A percentile compares a stretch with the other conserved stretches of the same genome.
phyloP scores from a whole-genome alignment of 1,284 basidiomycete genomes.

The Cystobasidium slooffiae region DNA sequence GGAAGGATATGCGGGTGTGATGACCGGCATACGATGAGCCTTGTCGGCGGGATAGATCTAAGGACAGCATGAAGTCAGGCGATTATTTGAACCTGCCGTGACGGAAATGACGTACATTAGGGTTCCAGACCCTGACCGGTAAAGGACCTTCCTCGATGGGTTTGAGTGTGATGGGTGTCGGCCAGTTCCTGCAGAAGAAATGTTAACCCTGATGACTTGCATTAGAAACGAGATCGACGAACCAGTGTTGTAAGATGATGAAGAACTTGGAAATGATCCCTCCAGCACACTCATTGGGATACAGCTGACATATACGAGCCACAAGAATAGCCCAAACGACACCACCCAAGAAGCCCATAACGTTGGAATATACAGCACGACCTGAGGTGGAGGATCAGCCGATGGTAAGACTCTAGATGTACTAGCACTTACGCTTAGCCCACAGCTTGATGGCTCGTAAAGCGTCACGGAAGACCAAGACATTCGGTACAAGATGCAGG shows the following conservation, averaged over 20 bases:
- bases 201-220: neutral
- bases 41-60: constrained; percentile 91
- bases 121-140: constrained; percentile 97
- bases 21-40: constrained; percentile 98
- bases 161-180: constrained; percentile 93
- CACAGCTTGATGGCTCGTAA: constrained; percentile 96
- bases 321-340: constrained; percentile 99
- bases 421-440: constrained; percentile 79
- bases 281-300: constrained; percentile 91
- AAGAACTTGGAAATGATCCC: constrained; percentile 82
- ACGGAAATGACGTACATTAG: constrained; percentile 66
- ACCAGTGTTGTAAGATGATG: constrained; percentile 50
- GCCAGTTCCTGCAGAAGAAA: constrained; percentile 76
- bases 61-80: neutral
- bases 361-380: constrained; percentile 96
- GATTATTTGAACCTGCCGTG: neutral
- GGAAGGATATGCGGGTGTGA: constrained; percentile 98
- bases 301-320: constrained; percentile 97
- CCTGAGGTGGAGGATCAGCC: constrained; percentile 61
- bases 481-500: constrained; percentile 90
- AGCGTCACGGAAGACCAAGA: constrained; percentile 90
- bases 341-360: constrained; percentile 96
- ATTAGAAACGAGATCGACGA: neutral
- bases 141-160: constrained; percentile 91
- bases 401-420: constrained; percentile 25